Evolutionary conservation across 306 rosid genomes (phyloP).

Genomic region (Trifolium fragiferum): DNA sequence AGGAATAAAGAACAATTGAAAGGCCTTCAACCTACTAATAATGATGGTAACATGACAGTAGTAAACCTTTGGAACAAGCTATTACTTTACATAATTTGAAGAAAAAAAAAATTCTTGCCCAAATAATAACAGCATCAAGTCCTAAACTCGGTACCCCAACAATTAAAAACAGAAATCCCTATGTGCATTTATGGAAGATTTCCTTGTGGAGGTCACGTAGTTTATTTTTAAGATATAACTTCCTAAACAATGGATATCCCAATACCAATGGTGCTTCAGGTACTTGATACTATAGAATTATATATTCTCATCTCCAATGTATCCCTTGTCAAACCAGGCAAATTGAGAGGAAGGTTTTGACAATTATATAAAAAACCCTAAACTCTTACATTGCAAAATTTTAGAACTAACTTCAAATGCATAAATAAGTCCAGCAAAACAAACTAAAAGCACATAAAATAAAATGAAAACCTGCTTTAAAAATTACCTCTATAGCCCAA

Average conservation of each 20-base stretch:
- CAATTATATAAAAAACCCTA: constrained; percentile 11
- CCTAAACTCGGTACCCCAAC: constrained; percentile 6
- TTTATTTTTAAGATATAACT: constrained; percentile 29
- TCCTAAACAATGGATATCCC: constrained; percentile 25
- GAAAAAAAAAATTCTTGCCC: background rate
- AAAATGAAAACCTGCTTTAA: constrained; percentile 18
- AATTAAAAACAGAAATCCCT: constrained; percentile 3
- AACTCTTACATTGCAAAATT: constrained; percentile 21
- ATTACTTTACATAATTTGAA: constrained; percentile 5
- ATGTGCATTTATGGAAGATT: constrained; percentile 23
- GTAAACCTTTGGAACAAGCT: constrained; percentile 1
- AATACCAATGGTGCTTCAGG: constrained; percentile 17
- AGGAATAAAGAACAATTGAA: constrained; percentile 8
- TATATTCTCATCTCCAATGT: constrained; percentile 35
- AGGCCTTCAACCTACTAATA: constrained; percentile 3
- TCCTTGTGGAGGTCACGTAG: constrained; percentile 26
- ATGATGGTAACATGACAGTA: constrained; percentile 9
- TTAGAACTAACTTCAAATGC: constrained; percentile 13
- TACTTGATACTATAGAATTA: constrained; percentile 15
- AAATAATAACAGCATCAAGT: constrained; percentile 11
- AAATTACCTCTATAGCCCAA: constrained; percentile 63
- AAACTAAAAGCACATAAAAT: background rate
- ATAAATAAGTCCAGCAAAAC: constrained; percentile 29
- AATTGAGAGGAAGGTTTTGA: constrained; percentile 11
- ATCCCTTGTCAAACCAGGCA: constrained; percentile 34